Evolutionary conservation across 176 grass and related monocot species (phyloP).

Genomic region (Musa beccarii): DNA sequence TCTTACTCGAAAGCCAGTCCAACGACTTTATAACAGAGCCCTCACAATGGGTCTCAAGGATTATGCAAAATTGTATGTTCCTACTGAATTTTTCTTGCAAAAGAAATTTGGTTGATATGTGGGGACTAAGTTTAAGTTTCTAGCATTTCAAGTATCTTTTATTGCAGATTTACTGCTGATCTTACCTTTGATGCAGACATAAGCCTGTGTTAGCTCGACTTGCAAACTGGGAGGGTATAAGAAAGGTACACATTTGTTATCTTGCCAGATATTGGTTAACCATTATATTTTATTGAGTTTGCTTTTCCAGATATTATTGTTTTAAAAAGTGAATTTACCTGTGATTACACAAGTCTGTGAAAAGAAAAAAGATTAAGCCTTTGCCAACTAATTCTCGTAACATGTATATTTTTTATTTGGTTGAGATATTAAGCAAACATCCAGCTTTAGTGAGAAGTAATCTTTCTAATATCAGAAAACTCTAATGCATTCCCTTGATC

Average conservation of each 20-base stretch:
- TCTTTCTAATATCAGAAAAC: too few species aligned
- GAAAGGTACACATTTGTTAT: slow-evolving; percentile 1
- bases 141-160: neutral
- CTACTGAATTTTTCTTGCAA: neutral
- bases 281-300: neutral
- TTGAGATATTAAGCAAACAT: too few species aligned
- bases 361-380: too few species aligned
- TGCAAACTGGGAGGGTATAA: slow-evolving; percentile 8
- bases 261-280: neutral
- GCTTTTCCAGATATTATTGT: neutral
- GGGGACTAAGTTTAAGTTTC: too few species aligned
- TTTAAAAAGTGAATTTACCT: neutral
- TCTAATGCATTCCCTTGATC: too few species aligned
- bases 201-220: slow-evolving; percentile 2
- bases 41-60: slow-evolving; percentile 9
- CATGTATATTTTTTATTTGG: too few species aligned
- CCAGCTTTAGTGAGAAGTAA: too few species aligned
- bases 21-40: slow-evolving; percentile 13
- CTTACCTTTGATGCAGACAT: neutral
- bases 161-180: neutral
- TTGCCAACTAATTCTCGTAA: too few species aligned
- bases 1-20: neutral
- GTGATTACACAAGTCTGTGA: too few species aligned
- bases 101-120: neutral
- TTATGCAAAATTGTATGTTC: slow-evolving; percentile 16